Conservation (phyloP, 2,329 filamentous ascomycete genomes). For the Fusarium decemcellulare region DNA sequence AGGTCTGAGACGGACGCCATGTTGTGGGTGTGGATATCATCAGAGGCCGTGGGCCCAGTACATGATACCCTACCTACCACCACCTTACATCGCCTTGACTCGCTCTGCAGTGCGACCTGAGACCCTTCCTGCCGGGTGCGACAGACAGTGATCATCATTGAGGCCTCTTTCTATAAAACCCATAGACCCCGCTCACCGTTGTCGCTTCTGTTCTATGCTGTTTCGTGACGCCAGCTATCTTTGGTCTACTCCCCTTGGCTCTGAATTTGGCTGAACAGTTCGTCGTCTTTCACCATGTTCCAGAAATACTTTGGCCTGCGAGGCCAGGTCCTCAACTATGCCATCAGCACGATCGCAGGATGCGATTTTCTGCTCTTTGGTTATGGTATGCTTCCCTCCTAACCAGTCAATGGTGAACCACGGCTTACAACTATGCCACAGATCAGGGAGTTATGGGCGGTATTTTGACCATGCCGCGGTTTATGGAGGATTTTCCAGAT, state of each 20-base stretch:
- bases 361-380: conserved; percentile 78
- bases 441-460: conserved; percentile 84
- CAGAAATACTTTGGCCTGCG: conserved; percentile 74
- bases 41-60: conserved; percentile 31
- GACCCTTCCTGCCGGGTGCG: conserved; percentile 13
- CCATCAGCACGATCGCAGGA: conserved; percentile 79
- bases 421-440: conserved; percentile 48
- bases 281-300: conserved; percentile 42
- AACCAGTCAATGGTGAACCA: not conserved
- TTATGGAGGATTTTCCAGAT: conserved; percentile 71
- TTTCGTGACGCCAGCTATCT: conserved; percentile 5
- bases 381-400: conserved; percentile 58
- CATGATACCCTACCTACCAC: not conserved
- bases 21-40: conserved; percentile 33
- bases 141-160: conserved; percentile 6
- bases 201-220: conserved; percentile 1
- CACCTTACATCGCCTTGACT: conserved; percentile 31
- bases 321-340: conserved; percentile 76
- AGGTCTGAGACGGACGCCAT: conserved; percentile 16
- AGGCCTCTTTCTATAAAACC: conserved; percentile 37
- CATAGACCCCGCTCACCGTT: conserved; percentile 15
- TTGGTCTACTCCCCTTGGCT: not conserved
- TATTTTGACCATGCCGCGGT: conserved; percentile 76
- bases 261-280: conserved; percentile 12
- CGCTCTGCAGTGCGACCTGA: conserved; percentile 30